Percentiles rank a stretch among this genome's conserved stretches.
These are phyloP conservation scores for Polygonum maritimum DNA, from an alignment of 148 eudicot species.

Conservation along the genomic window DNA sequence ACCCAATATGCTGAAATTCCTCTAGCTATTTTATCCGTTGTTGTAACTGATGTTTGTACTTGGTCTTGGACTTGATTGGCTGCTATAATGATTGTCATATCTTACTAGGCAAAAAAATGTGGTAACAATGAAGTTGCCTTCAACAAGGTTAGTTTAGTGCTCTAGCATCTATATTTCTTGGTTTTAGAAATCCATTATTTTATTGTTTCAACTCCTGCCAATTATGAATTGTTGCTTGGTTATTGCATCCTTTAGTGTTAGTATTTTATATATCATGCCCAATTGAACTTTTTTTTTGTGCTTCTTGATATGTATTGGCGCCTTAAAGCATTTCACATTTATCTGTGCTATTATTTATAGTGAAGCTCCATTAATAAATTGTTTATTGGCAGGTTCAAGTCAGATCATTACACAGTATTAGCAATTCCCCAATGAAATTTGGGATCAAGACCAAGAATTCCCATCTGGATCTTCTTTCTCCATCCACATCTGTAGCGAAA, in stretches of 20 bases:
- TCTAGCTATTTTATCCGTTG: no score
- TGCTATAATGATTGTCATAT: no score
- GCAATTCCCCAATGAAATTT: conserved; percentile 40
- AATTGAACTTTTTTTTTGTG: neutral
- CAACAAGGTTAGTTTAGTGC: no score
- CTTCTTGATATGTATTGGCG: neutral
- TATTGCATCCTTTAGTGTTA: no score
- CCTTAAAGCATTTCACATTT: neutral
- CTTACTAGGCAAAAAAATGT: no score
- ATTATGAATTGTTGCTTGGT: neutral
- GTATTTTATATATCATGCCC: neutral
- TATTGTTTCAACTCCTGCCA: neutral
- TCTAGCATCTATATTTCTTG: no score
- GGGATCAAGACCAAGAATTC: conserved; percentile 43
- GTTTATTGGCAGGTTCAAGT: conserved; percentile 33
- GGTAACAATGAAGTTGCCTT: no score
- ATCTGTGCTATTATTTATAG: neutral
- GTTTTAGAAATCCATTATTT: no score
- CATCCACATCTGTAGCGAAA: neutral
- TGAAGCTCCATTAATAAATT: neutral
- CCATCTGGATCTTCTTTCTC: conserved; percentile 21
- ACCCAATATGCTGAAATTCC: no score
- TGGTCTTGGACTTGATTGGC: no score
- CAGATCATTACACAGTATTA: conserved; percentile 44
- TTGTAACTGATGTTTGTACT: no score